phyloP scores from a whole-genome alignment of 2,329 filamentous ascomycete species.

The Talaromyces albobiverticillius region DNA sequence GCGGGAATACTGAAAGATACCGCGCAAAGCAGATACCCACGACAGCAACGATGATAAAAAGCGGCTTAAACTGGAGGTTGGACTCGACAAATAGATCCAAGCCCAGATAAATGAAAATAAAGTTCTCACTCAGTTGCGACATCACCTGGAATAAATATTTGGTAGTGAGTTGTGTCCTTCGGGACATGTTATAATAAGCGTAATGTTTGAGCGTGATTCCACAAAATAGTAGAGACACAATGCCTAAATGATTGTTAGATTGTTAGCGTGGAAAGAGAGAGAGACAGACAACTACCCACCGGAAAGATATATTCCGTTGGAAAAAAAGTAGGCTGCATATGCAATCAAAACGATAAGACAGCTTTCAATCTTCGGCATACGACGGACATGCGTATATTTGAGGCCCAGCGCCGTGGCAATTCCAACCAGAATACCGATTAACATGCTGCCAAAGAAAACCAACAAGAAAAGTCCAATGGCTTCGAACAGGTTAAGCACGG shows the following conservation, averaged over 20 bases:
- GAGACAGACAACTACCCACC: slow-evolving; percentile 56
- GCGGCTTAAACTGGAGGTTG: slow-evolving; percentile 83
- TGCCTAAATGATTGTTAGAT: slow-evolving; percentile 58
- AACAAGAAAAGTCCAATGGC: slow-evolving; percentile 92
- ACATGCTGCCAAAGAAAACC: slow-evolving; percentile 90
- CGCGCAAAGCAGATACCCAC: slow-evolving; percentile 87
- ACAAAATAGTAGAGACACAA: slow-evolving; percentile 94
- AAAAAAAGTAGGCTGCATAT: slow-evolving; percentile 97
- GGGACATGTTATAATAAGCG: slow-evolving; percentile 99
- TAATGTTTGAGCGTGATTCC: slow-evolving; percentile 98
- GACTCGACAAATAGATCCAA: slow-evolving; percentile 91
- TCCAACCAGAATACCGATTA: slow-evolving; percentile 84
- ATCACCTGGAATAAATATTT: slow-evolving; percentile 97
- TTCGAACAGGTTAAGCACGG: slow-evolving; percentile 80
- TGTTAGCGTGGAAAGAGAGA: not conserved
- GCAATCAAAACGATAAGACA: slow-evolving; percentile 90
- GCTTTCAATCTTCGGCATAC: slow-evolving; percentile 95
- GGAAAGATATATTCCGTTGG: slow-evolving; percentile 92
- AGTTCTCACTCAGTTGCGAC: slow-evolving; percentile 95
- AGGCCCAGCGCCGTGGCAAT: slow-evolving; percentile 82
- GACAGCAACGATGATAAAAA: slow-evolving; percentile 91
- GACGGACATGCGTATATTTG: slow-evolving; percentile 90
- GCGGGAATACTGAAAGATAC: slow-evolving; percentile 91
- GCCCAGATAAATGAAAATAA: slow-evolving; percentile 98
- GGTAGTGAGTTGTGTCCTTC: slow-evolving; percentile 92